Percentiles rank a stretch among this genome's conserved stretches.
Evolutionary conservation across 257 asterid species (phyloP).

Genomic region (Ajuga chamaepitys): DNA sequence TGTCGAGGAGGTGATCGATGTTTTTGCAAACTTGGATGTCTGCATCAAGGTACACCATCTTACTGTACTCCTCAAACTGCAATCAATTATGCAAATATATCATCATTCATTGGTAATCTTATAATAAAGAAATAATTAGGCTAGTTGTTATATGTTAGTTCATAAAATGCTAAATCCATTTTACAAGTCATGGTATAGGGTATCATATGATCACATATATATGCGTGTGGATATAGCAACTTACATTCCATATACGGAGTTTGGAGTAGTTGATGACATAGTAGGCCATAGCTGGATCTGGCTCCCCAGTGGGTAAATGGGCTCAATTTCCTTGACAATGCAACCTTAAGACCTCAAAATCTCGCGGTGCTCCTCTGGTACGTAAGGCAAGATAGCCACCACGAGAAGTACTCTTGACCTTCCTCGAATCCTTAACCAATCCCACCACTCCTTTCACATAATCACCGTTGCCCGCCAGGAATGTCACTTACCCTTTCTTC

Average conservation of each 20-base stretch:
- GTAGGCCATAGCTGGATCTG: conserved; percentile 50
- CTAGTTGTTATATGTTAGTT: too few relatives aligned
- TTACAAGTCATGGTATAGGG: too few relatives aligned
- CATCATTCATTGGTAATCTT: background rate
- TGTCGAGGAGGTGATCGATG: conserved; percentile 50
- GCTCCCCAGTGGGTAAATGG: conserved; percentile 41
- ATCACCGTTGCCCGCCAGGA: conserved; percentile 49
- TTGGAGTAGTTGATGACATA: conserved; percentile 60
- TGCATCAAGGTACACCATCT: conserved; percentile 59
- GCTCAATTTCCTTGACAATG: conserved; percentile 44
- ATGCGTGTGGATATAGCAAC: background rate
- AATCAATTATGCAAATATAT: background rate
- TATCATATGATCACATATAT: background rate
- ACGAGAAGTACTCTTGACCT: conserved; percentile 51
- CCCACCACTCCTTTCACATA: conserved; percentile 57
- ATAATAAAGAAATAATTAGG: too few relatives aligned
- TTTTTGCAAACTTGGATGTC: conserved; percentile 54
- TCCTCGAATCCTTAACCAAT: conserved; percentile 52
- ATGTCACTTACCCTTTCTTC: conserved; percentile 33
- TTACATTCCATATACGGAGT: conserved; percentile 55
- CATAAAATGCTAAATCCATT: too few relatives aligned
- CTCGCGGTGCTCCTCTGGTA: conserved; percentile 51
- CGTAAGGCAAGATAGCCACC: conserved; percentile 52
- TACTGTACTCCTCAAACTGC: conserved; percentile 52
- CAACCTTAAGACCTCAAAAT: conserved; percentile 43